Conservation (phyloP, 331 rosid genomes). For the Telfairia occidentalis region DNA sequence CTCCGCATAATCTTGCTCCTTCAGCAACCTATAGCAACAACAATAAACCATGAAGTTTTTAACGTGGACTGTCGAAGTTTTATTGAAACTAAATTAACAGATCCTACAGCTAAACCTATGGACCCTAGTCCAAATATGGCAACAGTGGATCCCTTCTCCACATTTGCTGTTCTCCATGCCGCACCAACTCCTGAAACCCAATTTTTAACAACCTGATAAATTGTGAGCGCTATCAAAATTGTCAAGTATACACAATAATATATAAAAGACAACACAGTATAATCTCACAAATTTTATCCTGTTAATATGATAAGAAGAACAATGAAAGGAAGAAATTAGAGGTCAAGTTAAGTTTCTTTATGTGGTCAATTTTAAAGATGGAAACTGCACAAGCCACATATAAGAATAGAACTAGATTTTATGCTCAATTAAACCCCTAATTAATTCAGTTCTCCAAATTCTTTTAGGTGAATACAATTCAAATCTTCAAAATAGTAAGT, state of each 20-base stretch:
- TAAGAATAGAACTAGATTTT: neutral
- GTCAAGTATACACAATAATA: neutral
- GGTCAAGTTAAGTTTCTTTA: neutral
- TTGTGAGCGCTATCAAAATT: neutral
- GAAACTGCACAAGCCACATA: neutral
- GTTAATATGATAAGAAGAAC: neutral
- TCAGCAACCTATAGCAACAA: slow-evolving; percentile 57
- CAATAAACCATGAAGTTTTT: slow-evolving; percentile 9
- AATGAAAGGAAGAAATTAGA: neutral
- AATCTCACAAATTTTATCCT: neutral
- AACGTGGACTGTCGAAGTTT: neutral
- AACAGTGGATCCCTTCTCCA: slow-evolving; percentile 66
- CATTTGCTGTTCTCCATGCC: slow-evolving; percentile 82
- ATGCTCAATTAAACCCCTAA: neutral
- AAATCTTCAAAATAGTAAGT: neutral
- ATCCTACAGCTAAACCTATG: slow-evolving; percentile 75
- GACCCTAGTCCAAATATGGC: slow-evolving; percentile 80
- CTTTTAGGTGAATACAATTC: neutral
- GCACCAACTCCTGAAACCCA: slow-evolving; percentile 70
- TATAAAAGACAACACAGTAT: neutral
- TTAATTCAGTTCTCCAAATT: neutral
- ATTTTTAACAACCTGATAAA: neutral
- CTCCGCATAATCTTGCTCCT: slow-evolving; percentile 88
- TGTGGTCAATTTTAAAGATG: neutral
- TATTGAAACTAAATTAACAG: neutral